Evolutionary conservation across 352 stramenopile species (phyloP).

Genomic region (Phytopythium montanum): DNA sequence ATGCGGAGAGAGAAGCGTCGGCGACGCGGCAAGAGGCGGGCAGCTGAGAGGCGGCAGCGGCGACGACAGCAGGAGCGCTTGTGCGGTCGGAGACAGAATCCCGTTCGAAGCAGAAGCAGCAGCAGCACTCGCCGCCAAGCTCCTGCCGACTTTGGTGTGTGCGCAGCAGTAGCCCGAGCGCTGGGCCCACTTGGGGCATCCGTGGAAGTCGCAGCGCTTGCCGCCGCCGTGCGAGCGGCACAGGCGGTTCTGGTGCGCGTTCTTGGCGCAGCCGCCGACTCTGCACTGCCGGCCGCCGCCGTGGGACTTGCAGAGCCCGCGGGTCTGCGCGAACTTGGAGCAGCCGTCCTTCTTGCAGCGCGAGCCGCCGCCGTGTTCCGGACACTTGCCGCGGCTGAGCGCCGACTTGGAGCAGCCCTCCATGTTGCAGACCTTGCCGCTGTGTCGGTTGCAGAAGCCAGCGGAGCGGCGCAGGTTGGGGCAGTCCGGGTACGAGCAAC

Average conservation of each 20-base stretch:
- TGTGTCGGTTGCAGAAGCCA: constrained; percentile 81
- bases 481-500: constrained; percentile 73
- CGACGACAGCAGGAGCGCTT: constrained; percentile 6
- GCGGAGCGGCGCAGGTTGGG: constrained; percentile 72
- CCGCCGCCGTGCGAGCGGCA: constrained; percentile 81
- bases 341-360: constrained; percentile 82
- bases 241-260: constrained; percentile 79
- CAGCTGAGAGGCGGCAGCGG: not conserved
- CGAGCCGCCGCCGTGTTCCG: constrained; percentile 79
- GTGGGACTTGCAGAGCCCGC: constrained; percentile 83
- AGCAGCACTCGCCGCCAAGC: not conserved
- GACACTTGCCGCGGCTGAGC: constrained; percentile 79
- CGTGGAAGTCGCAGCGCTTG: constrained; percentile 74
- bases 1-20: constrained; percentile 58
- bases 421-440: constrained; percentile 73
- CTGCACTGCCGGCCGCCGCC: constrained; percentile 76
- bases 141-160: constrained; percentile 67
- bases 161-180: constrained; percentile 82
- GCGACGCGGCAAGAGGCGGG: constrained; percentile 22
- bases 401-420: constrained; percentile 68
- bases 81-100: not conserved
- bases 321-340: constrained; percentile 81
- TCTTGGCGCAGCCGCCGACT: constrained; percentile 74
- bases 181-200: constrained; percentile 82
- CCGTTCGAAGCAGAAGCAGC: not conserved